A percentile compares a stretch with the other conserved stretches of the same genome.
These are phyloP conservation scores for Wickerhamiella bombiphila DNA, from an alignment of 805 yeast species.

Conservation along the genomic window DNA sequence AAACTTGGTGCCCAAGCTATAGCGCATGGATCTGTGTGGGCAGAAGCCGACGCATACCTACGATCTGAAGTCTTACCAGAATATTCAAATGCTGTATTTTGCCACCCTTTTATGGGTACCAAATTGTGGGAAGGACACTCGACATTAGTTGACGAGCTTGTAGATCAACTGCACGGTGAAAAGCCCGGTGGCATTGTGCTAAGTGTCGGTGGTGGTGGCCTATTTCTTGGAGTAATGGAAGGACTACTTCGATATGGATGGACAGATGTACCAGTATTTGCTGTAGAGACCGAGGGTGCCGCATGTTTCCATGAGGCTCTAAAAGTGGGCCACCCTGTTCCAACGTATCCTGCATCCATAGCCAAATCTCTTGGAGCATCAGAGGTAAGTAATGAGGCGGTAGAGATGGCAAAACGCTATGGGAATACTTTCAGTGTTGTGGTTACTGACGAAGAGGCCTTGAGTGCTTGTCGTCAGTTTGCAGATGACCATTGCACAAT, in stretches of 20 bases:
- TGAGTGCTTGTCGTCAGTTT: conserved; percentile 36
- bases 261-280: conserved; percentile 26
- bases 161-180: conserved; percentile 58
- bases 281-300: conserved; percentile 37
- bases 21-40: conserved; percentile 59
- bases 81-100: conserved; percentile 55
- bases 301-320: conserved; percentile 33
- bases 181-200: conserved; percentile 72
- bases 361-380: conserved; percentile 56
- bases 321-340: conserved; percentile 30
- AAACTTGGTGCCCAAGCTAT: conserved; percentile 38
- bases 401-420: conserved; percentile 29
- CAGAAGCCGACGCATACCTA: conserved; percentile 61
- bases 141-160: conserved; percentile 75
- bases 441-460: conserved; percentile 42
- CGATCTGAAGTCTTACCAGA: conserved; percentile 37
- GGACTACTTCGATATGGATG: conserved; percentile 52
- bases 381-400: conserved; percentile 36
- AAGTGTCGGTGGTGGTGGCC: conserved; percentile 95
- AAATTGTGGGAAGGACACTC: conserved; percentile 93
- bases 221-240: conserved; percentile 73
- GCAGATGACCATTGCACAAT: conserved; percentile 36
- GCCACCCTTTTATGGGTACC: conserved; percentile 90
- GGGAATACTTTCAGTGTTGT: conserved; percentile 32
- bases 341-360: conserved; percentile 31